Conservation (phyloP, 2,329 filamentous ascomycete genomes). For the Colletotrichum ledebouriae region DNA sequence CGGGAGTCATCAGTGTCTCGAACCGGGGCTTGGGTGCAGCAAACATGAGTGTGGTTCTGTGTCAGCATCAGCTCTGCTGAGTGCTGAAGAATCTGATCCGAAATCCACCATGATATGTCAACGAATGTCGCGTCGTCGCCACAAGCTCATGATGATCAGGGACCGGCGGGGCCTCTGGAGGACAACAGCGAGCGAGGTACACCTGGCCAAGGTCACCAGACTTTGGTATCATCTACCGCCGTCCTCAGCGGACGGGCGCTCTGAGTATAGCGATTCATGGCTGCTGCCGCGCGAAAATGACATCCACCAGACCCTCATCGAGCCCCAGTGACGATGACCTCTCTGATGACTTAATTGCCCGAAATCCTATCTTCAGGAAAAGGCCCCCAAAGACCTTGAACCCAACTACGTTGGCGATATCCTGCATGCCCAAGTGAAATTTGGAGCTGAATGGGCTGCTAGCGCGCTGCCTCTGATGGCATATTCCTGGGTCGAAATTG, state of each 20-base stretch:
- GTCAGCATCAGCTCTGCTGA: not conserved
- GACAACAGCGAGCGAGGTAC: not conserved
- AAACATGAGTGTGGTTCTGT: slow-evolving; percentile 3
- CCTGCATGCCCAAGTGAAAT: slow-evolving; percentile 25
- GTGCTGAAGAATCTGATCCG: not conserved
- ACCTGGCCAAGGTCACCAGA: not conserved
- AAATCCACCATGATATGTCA: slow-evolving; percentile 6
- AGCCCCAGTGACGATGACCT: slow-evolving; percentile 24
- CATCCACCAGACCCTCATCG: slow-evolving; percentile 28
- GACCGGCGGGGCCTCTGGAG: slow-evolving; percentile 3
- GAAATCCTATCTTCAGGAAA: slow-evolving; percentile 27
- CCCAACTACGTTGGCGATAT: slow-evolving; percentile 28
- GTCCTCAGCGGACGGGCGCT: not conserved
- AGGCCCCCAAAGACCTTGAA: slow-evolving; percentile 31
- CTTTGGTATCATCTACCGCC: not conserved
- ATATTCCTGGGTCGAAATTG: slow-evolving; percentile 39
- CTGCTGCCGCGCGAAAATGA: slow-evolving; percentile 22
- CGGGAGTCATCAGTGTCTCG: slow-evolving; percentile 31
- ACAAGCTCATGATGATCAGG: slow-evolving; percentile 27
- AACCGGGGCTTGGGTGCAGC: slow-evolving; percentile 26
- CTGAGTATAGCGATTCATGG: not conserved
- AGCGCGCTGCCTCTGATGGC: slow-evolving; percentile 35
- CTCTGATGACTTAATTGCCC: slow-evolving; percentile 37
- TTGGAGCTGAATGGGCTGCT: slow-evolving; percentile 32
- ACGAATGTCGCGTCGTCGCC: slow-evolving; percentile 20